These are phyloP conservation scores for Phialophora chinensis DNA, from an alignment of 2,329 filamentous ascomycete genomes.

Conservation along the genomic window DNA sequence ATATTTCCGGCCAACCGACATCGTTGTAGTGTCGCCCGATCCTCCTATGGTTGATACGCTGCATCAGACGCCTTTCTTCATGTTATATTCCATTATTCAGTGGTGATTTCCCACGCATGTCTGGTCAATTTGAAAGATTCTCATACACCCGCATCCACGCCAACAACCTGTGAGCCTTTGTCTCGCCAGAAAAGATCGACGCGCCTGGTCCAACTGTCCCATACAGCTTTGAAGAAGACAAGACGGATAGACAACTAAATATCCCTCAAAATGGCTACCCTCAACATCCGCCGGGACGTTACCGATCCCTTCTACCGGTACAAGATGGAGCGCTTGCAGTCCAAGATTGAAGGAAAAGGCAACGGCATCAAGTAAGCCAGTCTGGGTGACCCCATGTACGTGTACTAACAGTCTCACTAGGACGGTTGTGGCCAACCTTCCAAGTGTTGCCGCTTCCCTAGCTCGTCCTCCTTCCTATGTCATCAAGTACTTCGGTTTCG, in stretches of 20 bases:
- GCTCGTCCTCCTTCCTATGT: conserved; percentile 91
- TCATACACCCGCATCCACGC: conserved; percentile 43
- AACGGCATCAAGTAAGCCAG: conserved; percentile 83
- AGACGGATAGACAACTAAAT: conserved; percentile 17
- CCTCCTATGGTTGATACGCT: conserved; percentile 78
- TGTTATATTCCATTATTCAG: conserved; percentile 37
- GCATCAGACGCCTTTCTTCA: conserved; percentile 40
- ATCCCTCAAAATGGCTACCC: conserved; percentile 83
- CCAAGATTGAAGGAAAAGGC: conserved; percentile 99
- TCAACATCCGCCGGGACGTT: conserved; percentile 81
- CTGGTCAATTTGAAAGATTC: conserved; percentile 57
- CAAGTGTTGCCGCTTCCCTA: conserved; percentile 88
- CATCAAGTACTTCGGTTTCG: conserved; percentile 99
- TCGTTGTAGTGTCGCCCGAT: conserved; percentile 87
- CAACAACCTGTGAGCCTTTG: conserved; percentile 48
- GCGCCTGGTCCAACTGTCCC: conserved; percentile 15
- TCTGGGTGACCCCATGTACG: neutral
- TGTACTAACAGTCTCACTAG: conserved; percentile 22
- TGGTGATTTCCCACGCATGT: conserved; percentile 60
- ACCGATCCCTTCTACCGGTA: conserved; percentile 99
- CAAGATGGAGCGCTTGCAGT: conserved; percentile 99
- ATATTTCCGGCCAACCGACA: conserved; percentile 95
- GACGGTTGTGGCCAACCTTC: conserved; percentile 94
- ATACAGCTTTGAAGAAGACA: conserved; percentile 16
- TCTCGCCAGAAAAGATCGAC: conserved; percentile 15